phyloP scores from a whole-genome alignment of 441 rosid genomes.

The Viola pubescens region DNA sequence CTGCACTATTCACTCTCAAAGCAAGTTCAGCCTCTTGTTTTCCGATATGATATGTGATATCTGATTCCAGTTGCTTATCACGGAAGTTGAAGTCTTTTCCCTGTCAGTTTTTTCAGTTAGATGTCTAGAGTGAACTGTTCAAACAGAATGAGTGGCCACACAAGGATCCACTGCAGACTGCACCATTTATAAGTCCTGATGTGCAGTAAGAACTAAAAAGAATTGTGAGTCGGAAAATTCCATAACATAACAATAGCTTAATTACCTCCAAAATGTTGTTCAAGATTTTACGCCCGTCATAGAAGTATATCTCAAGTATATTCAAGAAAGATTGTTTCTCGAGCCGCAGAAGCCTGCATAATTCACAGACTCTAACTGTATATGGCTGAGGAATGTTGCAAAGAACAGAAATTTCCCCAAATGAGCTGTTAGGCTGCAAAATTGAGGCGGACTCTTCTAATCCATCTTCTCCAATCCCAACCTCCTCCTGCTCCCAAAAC shows the following conservation, averaged over 20 bases:
- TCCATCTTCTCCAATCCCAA: constrained; percentile 59
- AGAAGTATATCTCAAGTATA: constrained; percentile 81
- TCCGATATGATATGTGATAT: constrained; percentile 71
- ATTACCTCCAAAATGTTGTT: constrained; percentile 78
- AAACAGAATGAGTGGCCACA: background rate
- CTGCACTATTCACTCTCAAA: constrained; percentile 70
- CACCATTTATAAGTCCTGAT: background rate
- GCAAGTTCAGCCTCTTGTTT: constrained; percentile 98
- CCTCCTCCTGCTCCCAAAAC: constrained; percentile 47
- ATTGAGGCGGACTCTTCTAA: constrained; percentile 49
- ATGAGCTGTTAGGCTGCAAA: constrained; percentile 52
- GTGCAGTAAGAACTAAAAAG: background rate
- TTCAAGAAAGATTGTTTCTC: constrained; percentile 81
- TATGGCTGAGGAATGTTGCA: constrained; percentile 95
- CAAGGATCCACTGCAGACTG: background rate
- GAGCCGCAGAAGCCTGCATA: constrained; percentile 69
- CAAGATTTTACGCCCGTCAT: constrained; percentile 75
- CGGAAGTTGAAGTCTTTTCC: constrained; percentile 58
- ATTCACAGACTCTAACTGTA: constrained; percentile 63
- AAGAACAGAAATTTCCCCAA: constrained; percentile 81
- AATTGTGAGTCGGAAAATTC: background rate
- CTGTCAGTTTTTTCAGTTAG: constrained; percentile 34
- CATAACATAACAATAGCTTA: constrained; percentile 1
- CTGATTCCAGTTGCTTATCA: constrained; percentile 68
- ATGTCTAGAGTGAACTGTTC: background rate